phyloP scores from a whole-genome alignment of 2,329 filamentous ascomycete genomes.

The Esteya vermicola region DNA sequence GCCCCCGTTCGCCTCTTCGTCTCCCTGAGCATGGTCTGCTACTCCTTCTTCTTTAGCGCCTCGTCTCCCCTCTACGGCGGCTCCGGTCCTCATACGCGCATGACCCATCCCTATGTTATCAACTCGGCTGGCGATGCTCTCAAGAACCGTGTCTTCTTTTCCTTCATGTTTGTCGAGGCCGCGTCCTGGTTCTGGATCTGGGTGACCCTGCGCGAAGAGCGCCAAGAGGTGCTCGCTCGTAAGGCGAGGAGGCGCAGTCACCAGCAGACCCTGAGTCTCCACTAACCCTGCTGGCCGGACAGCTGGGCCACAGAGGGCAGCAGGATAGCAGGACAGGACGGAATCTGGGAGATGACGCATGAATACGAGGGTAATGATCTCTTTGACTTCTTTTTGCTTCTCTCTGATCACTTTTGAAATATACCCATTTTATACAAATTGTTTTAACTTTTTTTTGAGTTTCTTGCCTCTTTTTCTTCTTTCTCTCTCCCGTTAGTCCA shows the following conservation, averaged over 20 bases:
- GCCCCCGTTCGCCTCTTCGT: slow-evolving; percentile 52
- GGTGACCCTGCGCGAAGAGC: slow-evolving; percentile 55
- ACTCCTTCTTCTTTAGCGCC: slow-evolving; percentile 47
- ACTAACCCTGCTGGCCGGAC: too few species aligned
- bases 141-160: slow-evolving; percentile 75
- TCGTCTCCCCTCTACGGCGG: slow-evolving; percentile 34
- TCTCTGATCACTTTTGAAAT: background rate
- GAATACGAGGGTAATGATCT: background rate
- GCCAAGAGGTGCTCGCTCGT: slow-evolving; percentile 23
- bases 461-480: background rate
- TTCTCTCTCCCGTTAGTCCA: slow-evolving; percentile 13
- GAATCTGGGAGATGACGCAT: too few species aligned
- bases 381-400: background rate
- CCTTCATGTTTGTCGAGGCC: slow-evolving; percentile 73
- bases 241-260: slow-evolving; percentile 19
- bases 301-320: too few species aligned
- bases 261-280: too few species aligned
- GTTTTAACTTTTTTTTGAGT: too few species aligned
- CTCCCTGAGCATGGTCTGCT: slow-evolving; percentile 46
- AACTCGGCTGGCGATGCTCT: slow-evolving; percentile 49
- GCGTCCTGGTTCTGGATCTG: slow-evolving; percentile 80
- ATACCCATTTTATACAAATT: background rate
- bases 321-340: too few species aligned
- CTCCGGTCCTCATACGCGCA: slow-evolving; percentile 15
- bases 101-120: slow-evolving; percentile 22